These are phyloP conservation scores for Amaranthus tricolor DNA, from an alignment of 179 eudicot species.

Conservation along the genomic window DNA sequence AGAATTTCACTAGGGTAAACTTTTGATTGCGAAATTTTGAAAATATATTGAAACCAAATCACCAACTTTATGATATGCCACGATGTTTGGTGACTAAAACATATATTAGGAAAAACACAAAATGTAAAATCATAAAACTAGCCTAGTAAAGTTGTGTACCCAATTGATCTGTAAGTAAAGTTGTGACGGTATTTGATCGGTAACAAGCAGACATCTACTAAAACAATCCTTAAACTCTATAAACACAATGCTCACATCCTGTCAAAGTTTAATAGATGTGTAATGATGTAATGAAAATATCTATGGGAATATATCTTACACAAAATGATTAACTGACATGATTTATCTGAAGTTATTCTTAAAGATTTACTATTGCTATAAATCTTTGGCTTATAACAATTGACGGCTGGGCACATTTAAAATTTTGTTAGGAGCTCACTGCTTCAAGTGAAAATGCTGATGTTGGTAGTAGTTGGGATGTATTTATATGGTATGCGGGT, in stretches of 20 bases:
- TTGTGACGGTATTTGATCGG: background rate
- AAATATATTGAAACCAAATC: background rate
- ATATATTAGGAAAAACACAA: background rate
- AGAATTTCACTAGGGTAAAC: background rate
- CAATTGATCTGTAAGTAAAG: too few species aligned
- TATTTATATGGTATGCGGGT: background rate
- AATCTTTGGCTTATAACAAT: background rate
- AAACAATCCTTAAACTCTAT: background rate
- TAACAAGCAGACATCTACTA: background rate
- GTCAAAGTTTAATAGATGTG: background rate
- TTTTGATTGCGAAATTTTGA: background rate
- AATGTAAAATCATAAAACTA: background rate
- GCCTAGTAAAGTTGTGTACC: background rate
- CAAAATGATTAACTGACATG: background rate
- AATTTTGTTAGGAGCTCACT: too few species aligned
- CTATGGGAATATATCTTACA: too few species aligned
- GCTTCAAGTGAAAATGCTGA: background rate
- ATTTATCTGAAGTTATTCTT: background rate
- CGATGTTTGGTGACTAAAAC: background rate
- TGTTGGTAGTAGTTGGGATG: background rate
- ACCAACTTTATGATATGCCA: background rate
- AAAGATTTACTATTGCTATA: background rate
- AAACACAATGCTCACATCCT: background rate
- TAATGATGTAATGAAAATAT: background rate
- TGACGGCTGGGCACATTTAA: too few species aligned